Base-by-base conservation (phyloP, 164 flowering plant genomes). In the Pachysandra terminalis region DNA sequence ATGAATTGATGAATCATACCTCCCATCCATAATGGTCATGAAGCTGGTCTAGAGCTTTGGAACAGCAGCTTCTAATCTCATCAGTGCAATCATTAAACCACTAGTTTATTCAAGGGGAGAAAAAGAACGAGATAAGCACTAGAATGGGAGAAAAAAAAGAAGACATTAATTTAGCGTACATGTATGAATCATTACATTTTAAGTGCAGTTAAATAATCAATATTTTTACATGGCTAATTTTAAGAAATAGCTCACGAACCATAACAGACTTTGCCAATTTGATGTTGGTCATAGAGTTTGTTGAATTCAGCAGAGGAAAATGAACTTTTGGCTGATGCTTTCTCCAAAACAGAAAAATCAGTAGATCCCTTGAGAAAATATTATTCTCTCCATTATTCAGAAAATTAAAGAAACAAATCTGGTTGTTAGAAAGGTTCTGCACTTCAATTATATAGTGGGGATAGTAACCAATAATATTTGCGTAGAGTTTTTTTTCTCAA, bases 31-130 rank as follows among this genome's bases (percentile, higher is more conserved):
- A 87, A 14, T 78, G 72, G 65, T 82, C 67, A 45, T 74, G 69
- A 63, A 95, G 88, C 75, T 70, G 72, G 19, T 82, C 69, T 61
- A 95, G 37, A 55, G 91, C 93, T 53, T 69, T 54, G 27, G 86
- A 73, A 72, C 97, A 92, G 66, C 96, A 87, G n/a, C 37, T 49
- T 76, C 72, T 80, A 69, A 95, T 81, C 2, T 90, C 97, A 40
- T 82, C 84, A 48, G 75, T 81, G 83, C 94, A 85, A 75, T 95
- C 96, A 69, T 90, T 74, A 68, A 95, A 95, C 97, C 98, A 95
- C 98, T 95, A 68, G 19, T 68, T 24, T 65, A 67, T 14, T 59
- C 64, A 56, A 45, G 17, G 19, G 19, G 8, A 41, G 65, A 57
- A 63, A 51, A 13, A 32, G 14, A 64, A 51, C 28, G 14, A 65